Conservation (phyloP, 2,329 filamentous ascomycete species). For the Botrytis porri region DNA sequence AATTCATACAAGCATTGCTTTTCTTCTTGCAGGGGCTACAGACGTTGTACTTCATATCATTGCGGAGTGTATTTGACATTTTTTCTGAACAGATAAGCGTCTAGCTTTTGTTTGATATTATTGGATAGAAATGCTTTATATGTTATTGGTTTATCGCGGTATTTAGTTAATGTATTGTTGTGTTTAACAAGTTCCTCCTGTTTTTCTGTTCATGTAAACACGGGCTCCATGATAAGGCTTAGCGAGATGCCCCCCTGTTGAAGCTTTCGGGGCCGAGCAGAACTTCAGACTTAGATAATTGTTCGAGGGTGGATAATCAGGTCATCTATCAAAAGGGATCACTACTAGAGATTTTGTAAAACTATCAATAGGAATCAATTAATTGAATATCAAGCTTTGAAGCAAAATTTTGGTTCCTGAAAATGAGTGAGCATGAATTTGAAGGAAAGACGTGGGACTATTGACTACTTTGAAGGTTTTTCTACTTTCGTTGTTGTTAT, state of each 20-base stretch:
- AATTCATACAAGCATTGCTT: background rate
- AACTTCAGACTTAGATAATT: background rate
- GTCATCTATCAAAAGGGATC: background rate
- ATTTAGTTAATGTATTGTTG: background rate
- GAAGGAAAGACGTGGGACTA: background rate
- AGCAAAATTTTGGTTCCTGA: background rate
- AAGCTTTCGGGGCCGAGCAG: background rate
- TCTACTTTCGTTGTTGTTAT: background rate
- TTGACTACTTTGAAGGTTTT: background rate
- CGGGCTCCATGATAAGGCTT: background rate
- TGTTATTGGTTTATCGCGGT: background rate
- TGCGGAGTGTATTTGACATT: background rate
- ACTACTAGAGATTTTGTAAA: background rate
- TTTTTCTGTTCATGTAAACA: background rate
- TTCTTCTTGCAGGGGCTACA: background rate
- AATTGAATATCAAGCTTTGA: background rate
- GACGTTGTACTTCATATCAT: background rate
- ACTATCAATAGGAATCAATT: background rate
- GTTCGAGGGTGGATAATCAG: background rate
- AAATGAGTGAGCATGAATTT: background rate
- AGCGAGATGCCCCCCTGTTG: background rate
- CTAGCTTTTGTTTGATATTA: background rate
- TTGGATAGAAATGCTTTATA: fast-evolving
- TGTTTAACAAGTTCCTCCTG: background rate
- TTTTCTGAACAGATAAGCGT: background rate